Base-by-base conservation (phyloP, 768 basidiomycete species). In the Pulveroboletus ravenelii region DNA sequence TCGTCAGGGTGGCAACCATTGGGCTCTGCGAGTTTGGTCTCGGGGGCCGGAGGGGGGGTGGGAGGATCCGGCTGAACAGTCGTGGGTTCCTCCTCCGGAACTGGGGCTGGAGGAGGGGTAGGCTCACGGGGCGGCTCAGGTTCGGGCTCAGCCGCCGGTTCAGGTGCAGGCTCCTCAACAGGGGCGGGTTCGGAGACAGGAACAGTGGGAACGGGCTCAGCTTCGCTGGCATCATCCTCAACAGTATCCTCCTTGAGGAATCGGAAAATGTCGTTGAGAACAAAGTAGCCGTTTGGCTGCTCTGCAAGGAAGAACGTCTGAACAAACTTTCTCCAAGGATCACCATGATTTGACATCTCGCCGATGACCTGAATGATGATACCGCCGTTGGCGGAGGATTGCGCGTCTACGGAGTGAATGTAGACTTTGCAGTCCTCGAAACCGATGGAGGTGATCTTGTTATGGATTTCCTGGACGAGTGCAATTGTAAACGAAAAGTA, bases 281-380 rank as follows among this genome's bases (percentile, higher is more conserved):
- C 96, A 67, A 95, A 99, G 76, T 98, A 99, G 38, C 96, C 96
- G 60, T 95, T 96, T 13, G 93, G 92, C 72, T 99, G 96, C 71
- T 97, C 93, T 35, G 96, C 96, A 48, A 99, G 86, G 88, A 99
- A 98, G 75, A 99, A 98, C 7, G 95, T 97, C 74, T 99, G 96
- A 10, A 93, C 94, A 62, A 99, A 99, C 74, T 98, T 99, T 65
- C 87, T 84, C 96, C 96, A 99, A 5, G 89, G 79, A 47, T 88
- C 89, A 50, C 81, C 80, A 57, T 82, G 79, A 73, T 98, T 98
- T 46, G 90, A 92, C 89, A 98, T 94, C 76, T 99, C 96, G 59
- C 96, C 96, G 66, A 95, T 95, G 70, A 97, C 96, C 71, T 98
- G 94, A 70, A 99, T 94, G 76, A 97, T 89, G 71, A 99, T 97